phyloP scores from a whole-genome alignment of 495 filamentous ascomycete genomes.

The Eremomyces bilateralis region DNA sequence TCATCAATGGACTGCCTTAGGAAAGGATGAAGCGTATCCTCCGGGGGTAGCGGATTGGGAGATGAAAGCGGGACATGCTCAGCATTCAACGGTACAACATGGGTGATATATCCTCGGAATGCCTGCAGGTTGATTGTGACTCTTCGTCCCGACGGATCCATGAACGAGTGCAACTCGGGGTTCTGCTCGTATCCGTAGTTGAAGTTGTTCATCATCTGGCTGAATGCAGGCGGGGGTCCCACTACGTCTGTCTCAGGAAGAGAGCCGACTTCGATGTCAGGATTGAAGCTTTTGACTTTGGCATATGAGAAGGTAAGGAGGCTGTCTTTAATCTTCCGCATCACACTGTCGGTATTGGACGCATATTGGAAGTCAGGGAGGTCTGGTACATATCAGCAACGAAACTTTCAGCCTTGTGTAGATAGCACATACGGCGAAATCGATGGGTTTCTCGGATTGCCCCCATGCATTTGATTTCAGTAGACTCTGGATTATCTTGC shows the following conservation, averaged over 20 bases:
- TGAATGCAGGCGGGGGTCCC: slow-evolving; percentile 59
- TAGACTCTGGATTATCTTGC: slow-evolving; percentile 41
- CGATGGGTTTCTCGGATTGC: slow-evolving; percentile 70
- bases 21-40: slow-evolving; percentile 23
- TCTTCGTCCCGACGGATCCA: neutral
- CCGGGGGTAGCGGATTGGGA: slow-evolving; percentile 25
- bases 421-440: slow-evolving; percentile 39
- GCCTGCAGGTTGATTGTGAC: slow-evolving; percentile 9
- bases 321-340: slow-evolving; percentile 38
- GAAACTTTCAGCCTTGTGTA: neutral
- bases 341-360: slow-evolving; percentile 35
- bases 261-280: slow-evolving; percentile 40
- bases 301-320: slow-evolving; percentile 33
- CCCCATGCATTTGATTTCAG: too few species aligned
- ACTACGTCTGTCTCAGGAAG: slow-evolving; percentile 36
- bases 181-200: slow-evolving; percentile 27
- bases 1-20: slow-evolving; percentile 36
- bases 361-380: slow-evolving; percentile 64
- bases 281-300: slow-evolving; percentile 50
- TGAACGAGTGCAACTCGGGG: slow-evolving; percentile 4
- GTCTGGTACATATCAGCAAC: neutral
- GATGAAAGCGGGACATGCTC: slow-evolving; percentile 28
- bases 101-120: slow-evolving; percentile 24
- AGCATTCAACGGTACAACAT: slow-evolving; percentile 41
- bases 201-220: slow-evolving; percentile 42